These are phyloP conservation scores for Paramecium sexaurelia DNA, from an alignment of 73 alveolate genomes.

Conservation along the genomic window DNA sequence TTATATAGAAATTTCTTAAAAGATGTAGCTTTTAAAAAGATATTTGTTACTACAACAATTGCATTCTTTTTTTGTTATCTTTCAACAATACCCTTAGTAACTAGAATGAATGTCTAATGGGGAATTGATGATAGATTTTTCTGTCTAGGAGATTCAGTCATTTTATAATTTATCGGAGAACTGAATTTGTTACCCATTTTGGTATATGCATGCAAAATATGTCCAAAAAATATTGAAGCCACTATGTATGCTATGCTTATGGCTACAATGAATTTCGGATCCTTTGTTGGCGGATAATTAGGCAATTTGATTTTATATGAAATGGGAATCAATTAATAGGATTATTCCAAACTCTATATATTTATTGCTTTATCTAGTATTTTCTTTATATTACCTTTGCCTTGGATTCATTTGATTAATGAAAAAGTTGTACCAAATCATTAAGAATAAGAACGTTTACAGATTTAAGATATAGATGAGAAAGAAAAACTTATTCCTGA, in stretches of 20 bases:
- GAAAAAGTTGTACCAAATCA: neutral
- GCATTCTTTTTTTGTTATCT: conserved; percentile 56
- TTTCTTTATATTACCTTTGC: conserved; percentile 17
- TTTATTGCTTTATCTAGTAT: conserved; percentile 22
- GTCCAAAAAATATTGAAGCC: conserved; percentile 89
- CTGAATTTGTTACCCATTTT: conserved; percentile 82
- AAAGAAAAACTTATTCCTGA: neutral
- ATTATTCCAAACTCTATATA: conserved; percentile 61
- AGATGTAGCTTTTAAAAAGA: conserved; percentile 68
- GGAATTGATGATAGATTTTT: conserved; percentile 57
- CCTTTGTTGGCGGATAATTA: conserved; percentile 70
- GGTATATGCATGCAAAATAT: conserved; percentile 84
- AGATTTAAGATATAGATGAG: neutral
- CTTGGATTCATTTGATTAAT: conserved; percentile 18
- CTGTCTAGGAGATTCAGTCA: conserved; percentile 41
- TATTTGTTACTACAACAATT: conserved; percentile 70
- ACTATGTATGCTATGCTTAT: conserved; percentile 82
- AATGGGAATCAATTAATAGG: conserved; percentile 77
- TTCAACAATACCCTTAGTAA: conserved; percentile 71
- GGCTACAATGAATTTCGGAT: conserved; percentile 83
- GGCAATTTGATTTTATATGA: conserved; percentile 78
- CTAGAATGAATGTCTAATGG: conserved; percentile 58
- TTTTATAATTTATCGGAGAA: conserved; percentile 71
- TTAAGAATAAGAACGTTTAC: neutral
- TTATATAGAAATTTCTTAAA: conserved; percentile 73